phyloP scores from a whole-genome alignment of 2,329 filamentous ascomycete species.

The Alternaria incomplexa region DNA sequence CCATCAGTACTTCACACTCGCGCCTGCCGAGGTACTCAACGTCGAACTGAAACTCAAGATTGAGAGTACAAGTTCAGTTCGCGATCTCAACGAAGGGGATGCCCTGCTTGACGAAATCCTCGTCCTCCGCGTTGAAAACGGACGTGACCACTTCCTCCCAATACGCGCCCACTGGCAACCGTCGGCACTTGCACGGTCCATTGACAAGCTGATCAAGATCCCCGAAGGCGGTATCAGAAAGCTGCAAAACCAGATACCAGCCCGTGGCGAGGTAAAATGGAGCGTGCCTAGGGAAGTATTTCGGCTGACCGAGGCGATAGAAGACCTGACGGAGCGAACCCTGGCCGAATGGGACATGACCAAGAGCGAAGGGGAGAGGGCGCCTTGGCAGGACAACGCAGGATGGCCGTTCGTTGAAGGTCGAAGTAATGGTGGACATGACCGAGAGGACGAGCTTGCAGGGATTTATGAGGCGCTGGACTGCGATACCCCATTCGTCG shows the following conservation, averaged over 20 bases:
- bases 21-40: constrained; percentile 82
- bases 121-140: constrained; percentile 80
- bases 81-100: constrained; percentile 72
- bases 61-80: constrained; percentile 67
- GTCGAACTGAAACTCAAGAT: constrained; percentile 73
- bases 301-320: constrained; percentile 81
- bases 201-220: constrained; percentile 87
- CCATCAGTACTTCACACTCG: constrained; percentile 66
- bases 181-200: constrained; percentile 80
- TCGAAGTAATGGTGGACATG: constrained; percentile 48
- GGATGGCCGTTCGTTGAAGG: constrained; percentile 65
- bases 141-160: constrained; percentile 90
- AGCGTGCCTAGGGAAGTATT: constrained; percentile 90
- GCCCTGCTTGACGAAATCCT: constrained; percentile 80
- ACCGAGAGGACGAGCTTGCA: constrained; percentile 52
- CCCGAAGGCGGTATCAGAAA: constrained; percentile 80
- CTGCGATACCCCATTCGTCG: constrained; percentile 66
- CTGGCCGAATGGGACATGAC: constrained; percentile 69
- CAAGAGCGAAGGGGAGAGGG: constrained; percentile 44
- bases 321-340: constrained; percentile 63
- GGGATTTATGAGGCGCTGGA: constrained; percentile 72
- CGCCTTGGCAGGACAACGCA: constrained; percentile 61
- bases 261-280: constrained; percentile 61
- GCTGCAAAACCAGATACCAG: constrained; percentile 63
- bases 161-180: constrained; percentile 79